Evolutionary conservation across 768 basidiomycete species (phyloP).

Genomic region (Suillus tomentosus): DNA sequence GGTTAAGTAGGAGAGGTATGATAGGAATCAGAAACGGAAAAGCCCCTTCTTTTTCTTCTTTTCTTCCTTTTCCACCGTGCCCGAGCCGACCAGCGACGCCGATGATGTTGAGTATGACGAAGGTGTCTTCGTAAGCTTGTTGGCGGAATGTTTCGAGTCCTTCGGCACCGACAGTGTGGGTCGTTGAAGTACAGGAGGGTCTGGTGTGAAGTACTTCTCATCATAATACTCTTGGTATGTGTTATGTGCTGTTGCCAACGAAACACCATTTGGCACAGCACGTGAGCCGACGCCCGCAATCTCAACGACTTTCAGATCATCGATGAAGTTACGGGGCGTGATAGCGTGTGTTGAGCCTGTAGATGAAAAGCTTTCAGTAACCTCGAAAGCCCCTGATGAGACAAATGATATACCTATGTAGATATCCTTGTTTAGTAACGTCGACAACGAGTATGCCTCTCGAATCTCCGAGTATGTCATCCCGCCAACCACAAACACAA

Average conservation of each 20-base stretch:
- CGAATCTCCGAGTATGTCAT: constrained; percentile 96
- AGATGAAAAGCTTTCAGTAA: background rate
- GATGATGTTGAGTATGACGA: constrained; percentile 56
- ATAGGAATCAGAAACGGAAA: constrained; percentile 56
- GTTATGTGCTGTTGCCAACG: constrained; percentile 47
- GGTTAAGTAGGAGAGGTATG: background rate
- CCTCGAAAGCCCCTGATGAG: constrained; percentile 59
- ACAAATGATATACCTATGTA: constrained; percentile 69
- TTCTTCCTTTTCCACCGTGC: constrained; percentile 51
- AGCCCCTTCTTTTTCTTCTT: constrained; percentile 79
- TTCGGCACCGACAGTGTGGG: constrained; percentile 17
- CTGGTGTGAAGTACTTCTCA: constrained; percentile 70
- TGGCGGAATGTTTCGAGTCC: constrained; percentile 33
- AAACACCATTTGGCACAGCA: constrained; percentile 68
- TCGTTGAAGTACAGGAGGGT: constrained; percentile 48
- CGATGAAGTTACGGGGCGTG: constrained; percentile 82
- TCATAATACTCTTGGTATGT: constrained; percentile 80
- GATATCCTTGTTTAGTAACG: constrained; percentile 79
- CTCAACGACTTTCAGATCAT: constrained; percentile 86
- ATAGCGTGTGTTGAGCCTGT: constrained; percentile 87
- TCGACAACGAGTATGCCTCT: constrained; percentile 80
- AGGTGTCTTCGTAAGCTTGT: constrained; percentile 37
- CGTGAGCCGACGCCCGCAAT: constrained; percentile 83
- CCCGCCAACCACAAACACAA: constrained; percentile 93
- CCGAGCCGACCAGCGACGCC: constrained; percentile 43